Base-by-base conservation (phyloP, 2,329 filamentous ascomycete genomes). In the Colletotrichum sp. region DNA sequence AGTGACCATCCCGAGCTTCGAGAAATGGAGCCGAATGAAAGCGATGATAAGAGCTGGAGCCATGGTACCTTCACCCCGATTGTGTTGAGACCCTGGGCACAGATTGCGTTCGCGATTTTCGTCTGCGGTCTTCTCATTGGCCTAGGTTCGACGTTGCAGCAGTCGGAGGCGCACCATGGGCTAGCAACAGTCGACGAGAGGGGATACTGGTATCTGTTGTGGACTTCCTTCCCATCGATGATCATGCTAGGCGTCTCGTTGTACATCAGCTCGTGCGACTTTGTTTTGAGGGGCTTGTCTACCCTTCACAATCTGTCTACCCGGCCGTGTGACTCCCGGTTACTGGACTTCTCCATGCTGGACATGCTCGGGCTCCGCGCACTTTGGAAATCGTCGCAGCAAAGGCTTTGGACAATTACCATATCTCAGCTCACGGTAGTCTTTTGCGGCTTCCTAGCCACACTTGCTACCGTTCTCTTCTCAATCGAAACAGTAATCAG, bases 301-400 rank as follows among this genome's bases (percentile, higher is more conserved):
- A 61, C 60, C 9, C 48, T 74, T 18, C 34, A 55, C 28, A 28
- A n/a, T 28, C 67, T 74, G n/a, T 65, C 67, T n/a, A 34, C 18
- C 2, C 13, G 56, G 27, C 48, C 71, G 8, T 61, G 67, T 16
- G 28, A 8, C 13, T 61, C 67, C 2, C 18, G 34, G 6, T 34
- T 48, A 7, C 60, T 71, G 3, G 71, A 74, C 61, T 27, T 36
- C 15, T 66, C 67, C 10, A 62, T 71, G 27, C 13, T 66, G 12
- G 71, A 71, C n/a, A 74, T 71, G 60, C 16, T 66, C 4, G 71
- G 71, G 16, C 32, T 71, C 7, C n/a, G 58, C 18, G 52, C 71
- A 0, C 27, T 71, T 15, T 48, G 43, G 10, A 22, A 58, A 6
- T 52, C 71, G 1, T 18, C 61, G n/a, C 30, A 27, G 9, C 36